Base-by-base conservation (phyloP, 2,329 filamentous ascomycete species). In the Conoideocrella luteorostrata region DNA sequence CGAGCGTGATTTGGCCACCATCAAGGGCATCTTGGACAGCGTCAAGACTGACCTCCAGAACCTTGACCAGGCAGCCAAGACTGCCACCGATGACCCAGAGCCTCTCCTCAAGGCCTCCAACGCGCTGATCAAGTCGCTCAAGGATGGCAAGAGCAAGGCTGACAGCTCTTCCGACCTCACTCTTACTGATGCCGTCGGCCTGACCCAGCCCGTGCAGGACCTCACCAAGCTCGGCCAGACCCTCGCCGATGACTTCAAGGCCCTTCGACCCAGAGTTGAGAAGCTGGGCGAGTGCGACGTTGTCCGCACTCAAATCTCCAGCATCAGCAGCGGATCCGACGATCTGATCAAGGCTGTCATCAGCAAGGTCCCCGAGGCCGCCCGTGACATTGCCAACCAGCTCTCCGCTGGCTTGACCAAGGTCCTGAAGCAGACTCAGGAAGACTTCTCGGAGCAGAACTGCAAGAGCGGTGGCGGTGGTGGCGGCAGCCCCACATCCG, bases 261-360 rank as follows among this genome's bases (percentile, higher is more conserved):
- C 41, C 36, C 52, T 55, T 51, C 55, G 56, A 50, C 13, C 37
- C 21, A 45, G 43, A 22, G 40, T 62, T 35, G 43, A 60, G 43
- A 48, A 56, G 42, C 56, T 55, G 18, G 52, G 52, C 29, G 51
- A 56, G 6, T 62, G 59, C 51, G 47, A 48, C 13, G 43, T 50
- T 34, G 50, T 57, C 32, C 50, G 50, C 40, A 35, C 50, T 17
- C 48, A 58, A 44, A 41, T 57, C 15, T 41, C 26, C 30, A 37
- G 47, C 42, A 51, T 61, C 42, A 53, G 50, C 48, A 40, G 34
- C 5, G 47, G 43, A 30, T 54, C 56, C 4, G 43, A 56, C 46
- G 45, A 39, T 15, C 53, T 62, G n/a, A 61, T 60, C 42, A 46
- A 54, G 18, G 45, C 57, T 20, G 49, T 60, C 26, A 52, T 62